Percentiles rank a stretch among this genome's conserved stretches.
phyloP scores from a whole-genome alignment of 768 basidiomycete species.

The Ramaria sp. region DNA sequence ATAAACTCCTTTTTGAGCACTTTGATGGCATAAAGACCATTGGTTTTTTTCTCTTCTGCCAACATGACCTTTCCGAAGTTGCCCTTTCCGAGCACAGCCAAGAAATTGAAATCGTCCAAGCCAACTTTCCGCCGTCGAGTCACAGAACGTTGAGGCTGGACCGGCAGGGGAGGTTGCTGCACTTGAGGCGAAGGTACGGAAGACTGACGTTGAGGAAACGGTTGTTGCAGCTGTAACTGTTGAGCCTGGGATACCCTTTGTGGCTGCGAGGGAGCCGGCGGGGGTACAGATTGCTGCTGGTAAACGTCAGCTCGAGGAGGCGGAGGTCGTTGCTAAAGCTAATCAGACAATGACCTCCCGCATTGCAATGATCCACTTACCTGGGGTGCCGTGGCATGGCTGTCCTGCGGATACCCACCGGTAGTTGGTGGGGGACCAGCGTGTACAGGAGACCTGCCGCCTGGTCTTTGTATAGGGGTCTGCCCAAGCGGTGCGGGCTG shows the following conservation, averaged over 20 bases:
- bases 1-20: constrained; percentile 99
- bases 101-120: constrained; percentile 97
- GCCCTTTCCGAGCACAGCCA: constrained; percentile 96
- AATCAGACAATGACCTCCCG: neutral
- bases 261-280: constrained; percentile 6
- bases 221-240: constrained; percentile 18
- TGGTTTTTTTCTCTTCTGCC: constrained; percentile 93
- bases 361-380: neutral
- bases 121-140: constrained; percentile 78
- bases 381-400: neutral
- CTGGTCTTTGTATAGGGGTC: neutral
- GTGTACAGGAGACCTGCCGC: neutral
- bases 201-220: constrained; percentile 16
- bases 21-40: constrained; percentile 93
- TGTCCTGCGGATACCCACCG: constrained; percentile 2
- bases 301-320: constrained; percentile 10
- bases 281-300: constrained; percentile 16
- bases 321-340: constrained; percentile 14
- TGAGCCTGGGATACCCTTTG: neutral
- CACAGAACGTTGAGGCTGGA: constrained; percentile 20
- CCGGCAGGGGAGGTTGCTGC: constrained; percentile 19
- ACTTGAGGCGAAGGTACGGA: constrained; percentile 14
- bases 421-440: neutral
- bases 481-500: constrained; percentile 5
- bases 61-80: constrained; percentile 99